Conservation (phyloP, 2,329 filamentous ascomycete species). For the Zymoseptoria ardabiliae region DNA sequence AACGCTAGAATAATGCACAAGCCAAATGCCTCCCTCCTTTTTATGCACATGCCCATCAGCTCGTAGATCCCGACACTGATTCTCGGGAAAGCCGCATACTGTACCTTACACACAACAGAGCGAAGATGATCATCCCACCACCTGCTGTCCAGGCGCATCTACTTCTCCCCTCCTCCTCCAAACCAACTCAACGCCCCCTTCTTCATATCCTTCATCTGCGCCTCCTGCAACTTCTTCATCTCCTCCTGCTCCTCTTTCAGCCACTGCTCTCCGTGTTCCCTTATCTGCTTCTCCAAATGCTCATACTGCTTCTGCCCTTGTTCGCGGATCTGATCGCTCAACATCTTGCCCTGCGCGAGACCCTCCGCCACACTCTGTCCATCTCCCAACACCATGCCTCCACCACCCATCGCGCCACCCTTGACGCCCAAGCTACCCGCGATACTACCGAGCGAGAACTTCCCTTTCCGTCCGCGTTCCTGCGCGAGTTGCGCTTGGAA, state of each 20-base stretch:
- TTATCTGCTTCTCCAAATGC: conserved; percentile 80
- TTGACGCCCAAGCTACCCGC: conserved; percentile 68
- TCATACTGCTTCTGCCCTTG: conserved; percentile 86
- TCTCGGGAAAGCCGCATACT: neutral
- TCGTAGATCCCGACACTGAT: neutral
- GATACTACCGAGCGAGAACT: conserved; percentile 53
- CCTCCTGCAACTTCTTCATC: conserved; percentile 82
- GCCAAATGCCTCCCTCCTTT: neutral
- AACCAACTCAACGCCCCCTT: conserved; percentile 58
- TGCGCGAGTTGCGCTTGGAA: conserved; percentile 72
- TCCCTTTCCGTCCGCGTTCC: conserved; percentile 57
- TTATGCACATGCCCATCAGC: neutral
- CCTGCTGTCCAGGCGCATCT: conserved; percentile 3
- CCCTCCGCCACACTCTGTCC: conserved; percentile 63
- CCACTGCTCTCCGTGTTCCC: conserved; percentile 91
- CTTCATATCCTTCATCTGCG: conserved; percentile 90
- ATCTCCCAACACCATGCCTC: conserved; percentile 50
- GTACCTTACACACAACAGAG: neutral
- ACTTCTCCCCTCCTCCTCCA: conserved; percentile 31
- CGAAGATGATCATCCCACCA: neutral
- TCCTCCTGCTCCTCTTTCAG: conserved; percentile 84
- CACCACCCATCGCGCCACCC: conserved; percentile 39
- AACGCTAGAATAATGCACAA: neutral
- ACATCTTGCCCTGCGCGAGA: conserved; percentile 88
- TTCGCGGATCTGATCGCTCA: conserved; percentile 89